Evolutionary conservation across 495 filamentous ascomycete species (phyloP).

Genomic region (Daldinia bambusicola): DNA sequence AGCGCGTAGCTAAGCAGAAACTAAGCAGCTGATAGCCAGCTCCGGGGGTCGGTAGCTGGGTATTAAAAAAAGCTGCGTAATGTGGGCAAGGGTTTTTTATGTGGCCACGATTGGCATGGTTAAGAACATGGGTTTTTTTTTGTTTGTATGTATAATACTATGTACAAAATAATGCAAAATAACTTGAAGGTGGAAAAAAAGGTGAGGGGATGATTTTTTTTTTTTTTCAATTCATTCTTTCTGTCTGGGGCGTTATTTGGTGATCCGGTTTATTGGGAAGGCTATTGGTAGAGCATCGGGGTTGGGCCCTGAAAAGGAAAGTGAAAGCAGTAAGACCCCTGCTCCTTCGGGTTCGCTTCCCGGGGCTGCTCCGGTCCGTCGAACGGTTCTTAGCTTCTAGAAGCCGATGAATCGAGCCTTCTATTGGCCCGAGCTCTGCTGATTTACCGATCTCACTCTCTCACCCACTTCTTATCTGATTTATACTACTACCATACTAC

Average conservation of each 20-base stretch:
- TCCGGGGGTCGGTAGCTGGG: constrained; percentile 13
- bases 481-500: constrained; percentile 9
- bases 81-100: constrained; percentile 1
- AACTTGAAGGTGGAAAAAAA: background rate
- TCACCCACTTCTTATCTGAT: constrained; percentile 38
- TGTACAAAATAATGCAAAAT: too few relatives aligned
- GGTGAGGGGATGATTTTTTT: constrained; percentile 10
- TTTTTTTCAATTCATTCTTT: background rate
- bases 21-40: background rate
- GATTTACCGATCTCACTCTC: constrained; percentile 40
- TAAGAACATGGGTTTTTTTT: background rate
- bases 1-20: constrained; percentile 23
- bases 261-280: constrained; percentile 46
- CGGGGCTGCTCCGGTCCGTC: constrained; percentile 44
- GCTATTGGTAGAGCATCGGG: constrained; percentile 43
- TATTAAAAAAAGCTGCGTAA: background rate
- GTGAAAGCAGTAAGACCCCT: constrained; percentile 37
- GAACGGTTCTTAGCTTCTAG: constrained; percentile 39
- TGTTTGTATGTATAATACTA: too few relatives aligned
- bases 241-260: constrained; percentile 18
- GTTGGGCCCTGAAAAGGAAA: constrained; percentile 41
- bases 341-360: constrained; percentile 34
- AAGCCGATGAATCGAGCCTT: constrained; percentile 33
- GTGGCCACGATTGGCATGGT: background rate
- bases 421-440: constrained; percentile 33